Evolutionary conservation across 1,139 yeast species (phyloP), one percentile per base, ranked within the genome.

Genomic region (Pneumocystis jirovecii): DNA sequence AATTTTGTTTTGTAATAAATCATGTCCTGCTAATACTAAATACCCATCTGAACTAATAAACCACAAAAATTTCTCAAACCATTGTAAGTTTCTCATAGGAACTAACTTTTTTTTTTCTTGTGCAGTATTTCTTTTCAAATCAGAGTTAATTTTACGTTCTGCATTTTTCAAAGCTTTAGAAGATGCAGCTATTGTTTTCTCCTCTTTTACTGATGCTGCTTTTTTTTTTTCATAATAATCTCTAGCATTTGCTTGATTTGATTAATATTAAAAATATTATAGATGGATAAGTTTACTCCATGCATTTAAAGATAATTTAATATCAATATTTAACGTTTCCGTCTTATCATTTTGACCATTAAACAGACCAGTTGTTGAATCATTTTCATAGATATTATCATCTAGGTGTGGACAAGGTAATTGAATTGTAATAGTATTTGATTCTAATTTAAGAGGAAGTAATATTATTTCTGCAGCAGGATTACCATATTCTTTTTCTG

Each of bases 41-140:
- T 88, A 90, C 0, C 96, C 96, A 73, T 93, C 97, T 69, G 86
- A 85, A 0, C 96, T 82, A 40, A 90, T 80, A 73, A 93, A 93
- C 98, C 98, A 93, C 72, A 80, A 85, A 74, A 87, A 93, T 74
- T 93, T 93, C 73, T 93, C 98, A 77, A 95, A 95, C 88, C 97
- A 91, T 71, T 79, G 86, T 63, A 89, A 89, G 5, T 44, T 66
- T 15, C 70, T 65, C 29, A 69, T 64, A 29, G 67, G 68, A 44
- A 62, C 61, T 45, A 67, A 61, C 25, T 67, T 44, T n/a, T 84
- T 86, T 66, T 81, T 82, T 66, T 86, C 85, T 66, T 83, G 83
- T 67, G 86, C 87, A 71, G 87, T 79, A 62, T 84, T 81, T 71
- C 81, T 84, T 65, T 83, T 83, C 70, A 91, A 77, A 72, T 91